These are phyloP conservation scores for Rhizopogon vesiculosus DNA, from an alignment of 768 basidiomycete genomes.

Conservation along the genomic window DNA sequence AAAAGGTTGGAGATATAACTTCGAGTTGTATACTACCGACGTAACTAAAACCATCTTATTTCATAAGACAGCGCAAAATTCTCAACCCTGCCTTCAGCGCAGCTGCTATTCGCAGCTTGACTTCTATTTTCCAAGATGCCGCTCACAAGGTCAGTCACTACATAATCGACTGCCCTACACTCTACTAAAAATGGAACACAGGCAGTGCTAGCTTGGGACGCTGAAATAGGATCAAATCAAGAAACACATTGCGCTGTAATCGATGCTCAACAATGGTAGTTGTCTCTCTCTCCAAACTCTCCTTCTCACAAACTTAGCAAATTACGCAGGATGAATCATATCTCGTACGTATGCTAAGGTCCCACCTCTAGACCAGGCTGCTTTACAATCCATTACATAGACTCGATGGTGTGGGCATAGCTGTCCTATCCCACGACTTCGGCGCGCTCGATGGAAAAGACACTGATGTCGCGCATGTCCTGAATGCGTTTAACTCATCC, in stretches of 20 bases:
- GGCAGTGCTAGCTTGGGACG: neutral
- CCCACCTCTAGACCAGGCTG: neutral
- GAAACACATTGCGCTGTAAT: neutral
- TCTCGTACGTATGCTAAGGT: neutral
- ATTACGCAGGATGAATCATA: neutral
- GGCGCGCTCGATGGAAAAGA: slow-evolving; percentile 33
- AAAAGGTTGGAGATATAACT: neutral
- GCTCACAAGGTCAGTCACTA: slow-evolving; percentile 39
- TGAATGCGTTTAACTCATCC: slow-evolving; percentile 19
- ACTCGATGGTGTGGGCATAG: slow-evolving; percentile 40
- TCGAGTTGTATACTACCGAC: too few relatives aligned
- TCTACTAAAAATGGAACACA: neutral
- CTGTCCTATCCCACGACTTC: slow-evolving; percentile 43
- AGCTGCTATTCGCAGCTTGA: slow-evolving; percentile 42
- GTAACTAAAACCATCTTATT: neutral
- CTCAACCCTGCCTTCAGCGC: slow-evolving; percentile 51
- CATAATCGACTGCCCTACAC: neutral
- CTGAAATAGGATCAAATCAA: neutral
- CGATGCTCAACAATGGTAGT: neutral
- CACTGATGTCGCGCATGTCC: slow-evolving; percentile 17
- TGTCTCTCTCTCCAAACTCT: neutral
- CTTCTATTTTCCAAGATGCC: slow-evolving; percentile 45
- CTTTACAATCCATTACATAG: slow-evolving; percentile 12
- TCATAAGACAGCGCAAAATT: slow-evolving; percentile 41
- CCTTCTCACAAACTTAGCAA: neutral